phyloP scores from a whole-genome alignment of 2,329 filamentous ascomycete genomes.

The Bretziella fagacearum region DNA sequence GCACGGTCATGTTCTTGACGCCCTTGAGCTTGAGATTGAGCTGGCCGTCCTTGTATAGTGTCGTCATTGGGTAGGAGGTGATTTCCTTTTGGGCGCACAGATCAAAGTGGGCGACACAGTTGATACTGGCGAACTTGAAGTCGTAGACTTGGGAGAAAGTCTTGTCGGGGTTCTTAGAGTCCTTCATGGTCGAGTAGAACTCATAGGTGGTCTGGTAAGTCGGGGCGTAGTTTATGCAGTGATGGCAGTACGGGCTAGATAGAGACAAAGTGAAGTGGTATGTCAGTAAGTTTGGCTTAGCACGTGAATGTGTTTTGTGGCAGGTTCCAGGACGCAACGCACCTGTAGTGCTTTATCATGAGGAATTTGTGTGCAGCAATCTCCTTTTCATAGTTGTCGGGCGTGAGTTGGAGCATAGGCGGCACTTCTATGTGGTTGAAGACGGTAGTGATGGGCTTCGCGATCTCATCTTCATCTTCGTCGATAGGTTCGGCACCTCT shows the following conservation, averaged over 20 bases:
- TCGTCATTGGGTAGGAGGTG: slow-evolving; percentile 55
- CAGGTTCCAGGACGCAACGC: slow-evolving; percentile 16
- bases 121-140: slow-evolving; percentile 71
- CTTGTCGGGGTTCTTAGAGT: slow-evolving; percentile 37
- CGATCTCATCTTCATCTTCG: slow-evolving; percentile 19
- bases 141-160: slow-evolving; percentile 69
- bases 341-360: slow-evolving; percentile 53
- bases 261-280: neutral
- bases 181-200: slow-evolving; percentile 76
- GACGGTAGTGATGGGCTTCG: slow-evolving; percentile 27
- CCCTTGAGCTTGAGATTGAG: slow-evolving; percentile 47
- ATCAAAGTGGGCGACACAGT: slow-evolving; percentile 72
- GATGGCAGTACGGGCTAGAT: slow-evolving; percentile 42
- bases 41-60: slow-evolving; percentile 65
- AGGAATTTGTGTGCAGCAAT: slow-evolving; percentile 36
- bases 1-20: slow-evolving; percentile 44
- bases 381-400: slow-evolving; percentile 39
- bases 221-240: slow-evolving; percentile 67
- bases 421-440: slow-evolving; percentile 55
- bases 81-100: slow-evolving; percentile 55
- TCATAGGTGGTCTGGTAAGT: slow-evolving; percentile 87
- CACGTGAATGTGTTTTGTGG: neutral
- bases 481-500: slow-evolving; percentile 18
- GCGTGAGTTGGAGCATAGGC: slow-evolving; percentile 42
- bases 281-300: neutral